A percentile compares a stretch with the other conserved stretches of the same genome.
Conservation (phyloP, 257 asterid species). For the Solanum sitiens region DNA sequence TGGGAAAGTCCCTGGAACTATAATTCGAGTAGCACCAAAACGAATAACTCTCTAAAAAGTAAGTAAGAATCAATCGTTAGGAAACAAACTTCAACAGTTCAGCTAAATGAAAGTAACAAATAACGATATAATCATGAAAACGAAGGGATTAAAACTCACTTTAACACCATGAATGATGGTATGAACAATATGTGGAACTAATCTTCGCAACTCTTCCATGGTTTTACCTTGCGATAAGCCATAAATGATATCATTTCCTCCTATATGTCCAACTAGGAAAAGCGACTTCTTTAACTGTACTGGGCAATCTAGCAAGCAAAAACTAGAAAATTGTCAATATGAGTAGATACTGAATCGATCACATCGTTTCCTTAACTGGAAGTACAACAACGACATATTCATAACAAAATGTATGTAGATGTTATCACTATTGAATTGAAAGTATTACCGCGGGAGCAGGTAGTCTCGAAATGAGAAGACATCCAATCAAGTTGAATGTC, state of each 20-base stretch:
- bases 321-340: background rate
- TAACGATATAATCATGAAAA: background rate
- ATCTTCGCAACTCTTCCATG: background rate
- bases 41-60: background rate
- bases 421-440: background rate
- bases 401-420: too few species aligned
- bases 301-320: constrained; percentile 2
- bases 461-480: background rate
- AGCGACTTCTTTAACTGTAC: background rate
- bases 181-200: constrained; percentile 2
- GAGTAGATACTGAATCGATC: background rate
- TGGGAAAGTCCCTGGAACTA: background rate
- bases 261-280: constrained; percentile 13
- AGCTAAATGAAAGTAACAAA: background rate
- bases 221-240: constrained; percentile 14
- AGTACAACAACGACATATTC: background rate
- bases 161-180: constrained; percentile 3
- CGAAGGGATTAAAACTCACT: background rate
- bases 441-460: background rate
- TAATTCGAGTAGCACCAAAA: background rate
- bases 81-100: background rate
- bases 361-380: background rate
- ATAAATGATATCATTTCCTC: constrained; percentile 2
- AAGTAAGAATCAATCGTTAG: background rate
- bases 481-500: background rate